Evolutionary conservation across 306 rosid species (phyloP).

Genomic region (Nissolia schottii): DNA sequence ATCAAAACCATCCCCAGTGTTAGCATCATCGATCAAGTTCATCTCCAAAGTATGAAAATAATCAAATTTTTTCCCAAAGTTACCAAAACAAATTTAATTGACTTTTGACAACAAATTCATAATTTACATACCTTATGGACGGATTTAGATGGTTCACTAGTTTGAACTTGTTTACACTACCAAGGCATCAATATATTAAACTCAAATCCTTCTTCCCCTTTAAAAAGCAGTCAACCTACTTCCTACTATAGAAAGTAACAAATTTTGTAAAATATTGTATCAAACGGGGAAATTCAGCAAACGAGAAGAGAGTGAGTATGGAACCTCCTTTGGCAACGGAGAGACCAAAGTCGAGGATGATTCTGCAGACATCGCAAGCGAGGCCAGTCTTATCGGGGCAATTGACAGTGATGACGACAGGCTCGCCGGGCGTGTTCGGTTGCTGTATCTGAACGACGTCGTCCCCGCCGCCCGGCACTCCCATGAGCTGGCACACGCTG

Average conservation of each 20-base stretch:
- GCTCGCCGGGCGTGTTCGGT: constrained; percentile 38
- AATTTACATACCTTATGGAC: no score
- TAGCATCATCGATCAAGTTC: no score
- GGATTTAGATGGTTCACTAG: no score
- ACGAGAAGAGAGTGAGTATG: not conserved
- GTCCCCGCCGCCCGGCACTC: constrained; percentile 28
- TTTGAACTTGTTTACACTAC: not conserved
- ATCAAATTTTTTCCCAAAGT: no score
- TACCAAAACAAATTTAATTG: no score
- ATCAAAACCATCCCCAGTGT: no score
- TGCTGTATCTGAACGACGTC: constrained; percentile 59
- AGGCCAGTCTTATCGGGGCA: constrained; percentile 79
- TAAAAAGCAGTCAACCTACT: not conserved
- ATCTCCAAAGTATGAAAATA: no score
- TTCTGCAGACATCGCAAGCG: constrained; percentile 65
- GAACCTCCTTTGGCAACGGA: constrained; percentile 66
- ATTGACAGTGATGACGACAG: constrained; percentile 55
- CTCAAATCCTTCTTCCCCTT: no score
- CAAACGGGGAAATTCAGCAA: not conserved
- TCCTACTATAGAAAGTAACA: no score
- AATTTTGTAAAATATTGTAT: not conserved
- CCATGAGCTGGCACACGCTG: constrained; percentile 21
- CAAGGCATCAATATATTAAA: not conserved
- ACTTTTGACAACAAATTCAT: no score
- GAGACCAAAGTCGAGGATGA: constrained; percentile 68